Conservation (phyloP, 2,329 filamentous ascomycete genomes). For the Trichoderma lentiforme region DNA sequence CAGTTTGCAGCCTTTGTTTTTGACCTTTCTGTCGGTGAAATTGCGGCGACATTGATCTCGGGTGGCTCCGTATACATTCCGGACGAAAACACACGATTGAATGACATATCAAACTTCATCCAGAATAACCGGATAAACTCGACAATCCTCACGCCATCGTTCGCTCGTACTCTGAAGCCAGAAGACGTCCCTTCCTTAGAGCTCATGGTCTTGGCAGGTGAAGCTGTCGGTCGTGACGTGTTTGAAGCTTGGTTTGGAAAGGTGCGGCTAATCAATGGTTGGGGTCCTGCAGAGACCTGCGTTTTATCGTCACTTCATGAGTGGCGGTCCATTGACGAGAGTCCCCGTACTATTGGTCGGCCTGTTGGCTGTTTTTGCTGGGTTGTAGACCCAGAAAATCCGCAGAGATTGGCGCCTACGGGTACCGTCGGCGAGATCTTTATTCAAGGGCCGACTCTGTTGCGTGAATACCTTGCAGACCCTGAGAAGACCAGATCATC, state of each 20-base stretch:
- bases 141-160: not conserved
- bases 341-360: not conserved
- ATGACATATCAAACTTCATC: not conserved
- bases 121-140: not conserved
- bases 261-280: not conserved
- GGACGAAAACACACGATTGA: not conserved
- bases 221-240: not conserved
- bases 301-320: conserved; percentile 2
- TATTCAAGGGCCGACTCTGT: conserved; percentile 8
- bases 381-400: conserved; percentile 13
- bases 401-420: not conserved
- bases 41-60: not conserved
- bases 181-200: not conserved
- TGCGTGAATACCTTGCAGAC: conserved; percentile 11
- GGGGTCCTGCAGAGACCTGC: conserved; percentile 17
- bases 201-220: not conserved
- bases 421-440: conserved; percentile 6
- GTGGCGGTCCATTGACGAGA: not conserved
- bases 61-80: conserved; percentile 6
- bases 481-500: not conserved
- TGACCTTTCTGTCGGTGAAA: conserved; percentile 13
- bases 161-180: conserved; percentile 1
- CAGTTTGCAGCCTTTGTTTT: conserved; percentile 17
- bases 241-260: conserved; percentile 16
- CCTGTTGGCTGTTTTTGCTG: conserved; percentile 18